Evolutionary conservation across 139 green algal species (phyloP).

Genomic region (Coelastrella sp.): DNA sequence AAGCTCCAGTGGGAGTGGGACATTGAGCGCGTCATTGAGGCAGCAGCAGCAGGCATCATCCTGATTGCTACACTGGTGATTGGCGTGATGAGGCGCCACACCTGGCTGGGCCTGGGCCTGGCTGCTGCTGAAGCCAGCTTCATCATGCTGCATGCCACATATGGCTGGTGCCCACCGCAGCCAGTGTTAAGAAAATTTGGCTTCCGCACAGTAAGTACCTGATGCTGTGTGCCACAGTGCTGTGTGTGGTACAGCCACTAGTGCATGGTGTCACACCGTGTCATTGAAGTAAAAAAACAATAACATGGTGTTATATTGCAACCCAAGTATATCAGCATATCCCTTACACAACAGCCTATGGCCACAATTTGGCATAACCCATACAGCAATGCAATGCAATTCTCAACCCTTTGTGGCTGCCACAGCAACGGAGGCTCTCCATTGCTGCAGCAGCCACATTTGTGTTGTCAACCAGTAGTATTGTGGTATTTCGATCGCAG

Average conservation of each 20-base stretch:
- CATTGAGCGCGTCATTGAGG: not conserved
- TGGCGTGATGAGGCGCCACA: too few relatives aligned
- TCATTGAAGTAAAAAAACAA: too few relatives aligned
- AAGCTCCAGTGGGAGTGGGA: constrained; percentile 29
- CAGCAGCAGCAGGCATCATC: not conserved
- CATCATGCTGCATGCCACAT: not conserved
- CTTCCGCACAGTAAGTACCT: constrained; percentile 11
- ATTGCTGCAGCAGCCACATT: too few relatives aligned
- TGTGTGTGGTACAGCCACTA: too few relatives aligned
- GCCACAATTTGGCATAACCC: not conserved
- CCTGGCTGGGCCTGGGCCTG: not conserved
- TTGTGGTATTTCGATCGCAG: too few relatives aligned
- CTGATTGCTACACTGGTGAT: not conserved
- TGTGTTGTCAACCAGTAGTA: too few relatives aligned
- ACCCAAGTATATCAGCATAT: too few relatives aligned
- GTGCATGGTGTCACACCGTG: too few relatives aligned
- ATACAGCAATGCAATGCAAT: not conserved
- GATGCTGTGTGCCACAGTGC: not conserved
- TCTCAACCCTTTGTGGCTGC: too few relatives aligned
- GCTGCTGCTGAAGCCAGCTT: not conserved
- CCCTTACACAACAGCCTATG: not conserved
- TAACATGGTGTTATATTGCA: too few relatives aligned
- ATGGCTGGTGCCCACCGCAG: not conserved
- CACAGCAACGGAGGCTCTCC: too few relatives aligned
- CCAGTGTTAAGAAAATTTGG: not conserved